Evolutionary conservation across 208 protist genomes (phyloP), one percentile per base, ranked within the genome.

Genomic region (Leptomonas pyrrhocoris): DNA sequence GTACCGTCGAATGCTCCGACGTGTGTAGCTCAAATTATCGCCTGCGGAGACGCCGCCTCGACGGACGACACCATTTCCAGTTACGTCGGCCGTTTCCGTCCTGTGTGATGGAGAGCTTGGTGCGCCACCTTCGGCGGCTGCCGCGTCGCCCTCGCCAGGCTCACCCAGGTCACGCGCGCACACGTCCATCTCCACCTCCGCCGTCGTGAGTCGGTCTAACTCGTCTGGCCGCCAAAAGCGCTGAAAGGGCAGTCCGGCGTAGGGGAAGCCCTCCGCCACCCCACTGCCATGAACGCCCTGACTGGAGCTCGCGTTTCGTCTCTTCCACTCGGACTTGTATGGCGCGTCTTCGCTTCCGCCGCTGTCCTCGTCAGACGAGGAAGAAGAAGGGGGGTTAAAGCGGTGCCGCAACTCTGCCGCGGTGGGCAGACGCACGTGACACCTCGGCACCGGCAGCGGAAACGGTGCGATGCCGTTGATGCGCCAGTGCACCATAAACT

Each of bases 401-500:
- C 45, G 25, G 31, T 19, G 27, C 6, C 58, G 63, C 36, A 76
- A 59, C 50, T 79, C 65, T 23, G 55, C 12, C 1, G 56, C 60
- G 1, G 81, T 81, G 12, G 66, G 65, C 40, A 83, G 43, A 18
- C 75, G 59, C 42, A 73, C 58, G 25, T 75, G 79, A 27, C 60
- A 77, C 51, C 23, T 49, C 30, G 18, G n/a, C 31, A 51, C 28
- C 6, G 64, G 74, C 43, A 95, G 60, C 2, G 23, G 36, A 53
- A 92, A 86, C 0, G 87, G 80, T 3, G 85, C 74, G 36, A 86
- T 79, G 12, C 90, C 90, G 36, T 80, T 86, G 42, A 92, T 58
- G 53, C 74, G 75, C 61, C 86, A 86, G 43, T 86, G 83, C 18
- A 85, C 75, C 86, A 93, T 92, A 53, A 95, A 91, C 76, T 95